Percentiles rank a stretch among this genome's conserved stretches.
phyloP scores from a whole-genome alignment of 164 flowering plant genomes.

The Nymphaea thermarum region DNA sequence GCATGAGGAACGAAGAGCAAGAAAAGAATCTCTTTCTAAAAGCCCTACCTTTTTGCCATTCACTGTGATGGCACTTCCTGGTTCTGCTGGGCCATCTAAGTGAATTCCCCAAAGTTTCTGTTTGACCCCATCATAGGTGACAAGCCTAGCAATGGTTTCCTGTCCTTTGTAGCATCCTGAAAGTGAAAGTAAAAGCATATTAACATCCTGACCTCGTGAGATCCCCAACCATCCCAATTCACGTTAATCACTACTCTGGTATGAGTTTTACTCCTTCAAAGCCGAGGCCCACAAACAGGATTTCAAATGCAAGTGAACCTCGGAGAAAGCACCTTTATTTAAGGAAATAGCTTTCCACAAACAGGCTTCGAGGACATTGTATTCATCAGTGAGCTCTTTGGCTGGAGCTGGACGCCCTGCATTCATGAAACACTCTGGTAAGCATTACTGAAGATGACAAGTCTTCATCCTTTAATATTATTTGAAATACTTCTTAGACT shows the following conservation, averaged over 20 bases:
- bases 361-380: conserved; percentile 80
- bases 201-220: too few relatives aligned
- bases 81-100: conserved; percentile 53
- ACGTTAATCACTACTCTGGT: too few relatives aligned
- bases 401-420: conserved; percentile 85
- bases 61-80: conserved; percentile 50
- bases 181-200: background rate
- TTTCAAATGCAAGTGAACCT: background rate
- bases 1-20: background rate
- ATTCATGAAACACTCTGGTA: background rate
- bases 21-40: background rate
- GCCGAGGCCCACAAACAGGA: background rate
- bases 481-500: too few relatives aligned
- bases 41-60: conserved; percentile 56
- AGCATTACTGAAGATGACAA: background rate
- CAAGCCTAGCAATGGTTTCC: conserved; percentile 74
- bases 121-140: conserved; percentile 82
- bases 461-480: too few relatives aligned
- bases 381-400: conserved; percentile 73
- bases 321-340: conserved; percentile 40
- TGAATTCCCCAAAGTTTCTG: conserved; percentile 62
- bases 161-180: conserved; percentile 92
- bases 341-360: conserved; percentile 76
- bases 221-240: too few relatives aligned
- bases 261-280: background rate